These are phyloP conservation scores for Citrus mangshanensis DNA, from an alignment of 345 rosid species.

Conservation along the genomic window DNA sequence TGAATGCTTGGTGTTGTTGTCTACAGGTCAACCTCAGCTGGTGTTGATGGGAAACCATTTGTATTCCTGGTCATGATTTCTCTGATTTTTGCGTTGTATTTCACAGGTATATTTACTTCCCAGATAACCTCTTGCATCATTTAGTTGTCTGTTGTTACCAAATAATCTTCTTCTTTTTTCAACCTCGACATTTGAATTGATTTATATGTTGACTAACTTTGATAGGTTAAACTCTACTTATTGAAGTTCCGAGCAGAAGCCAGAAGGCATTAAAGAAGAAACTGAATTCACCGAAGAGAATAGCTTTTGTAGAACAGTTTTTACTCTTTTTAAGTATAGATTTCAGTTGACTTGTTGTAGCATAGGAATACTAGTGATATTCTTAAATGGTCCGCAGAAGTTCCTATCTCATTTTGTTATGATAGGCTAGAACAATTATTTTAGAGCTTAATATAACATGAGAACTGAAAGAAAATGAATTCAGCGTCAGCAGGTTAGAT, in stretches of 20 bases:
- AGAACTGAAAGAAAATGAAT: not conserved
- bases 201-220: not conserved
- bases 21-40: slow-evolving; percentile 53
- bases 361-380: not conserved
- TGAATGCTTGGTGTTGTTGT: slow-evolving; percentile 5
- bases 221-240: slow-evolving; percentile 11
- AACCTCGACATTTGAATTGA: not conserved
- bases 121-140: not conserved
- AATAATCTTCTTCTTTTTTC: not conserved
- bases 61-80: slow-evolving; percentile 23
- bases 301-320: not conserved
- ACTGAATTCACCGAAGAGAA: not conserved
- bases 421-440: not conserved
- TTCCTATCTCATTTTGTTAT: not conserved
- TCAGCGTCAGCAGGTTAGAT: not conserved
- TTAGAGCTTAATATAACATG: not conserved
- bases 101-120: slow-evolving; percentile 30
- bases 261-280: slow-evolving; percentile 3
- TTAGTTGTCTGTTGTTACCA: not conserved
- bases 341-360: not conserved
- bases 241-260: slow-evolving; percentile 1
- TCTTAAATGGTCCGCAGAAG: not conserved
- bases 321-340: not conserved
- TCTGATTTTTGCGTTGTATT: slow-evolving; percentile 24
- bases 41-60: slow-evolving; percentile 30